Evolutionary conservation across 352 stramenopile genomes (phyloP).

Genomic region (Thraustotheca clavata): DNA sequence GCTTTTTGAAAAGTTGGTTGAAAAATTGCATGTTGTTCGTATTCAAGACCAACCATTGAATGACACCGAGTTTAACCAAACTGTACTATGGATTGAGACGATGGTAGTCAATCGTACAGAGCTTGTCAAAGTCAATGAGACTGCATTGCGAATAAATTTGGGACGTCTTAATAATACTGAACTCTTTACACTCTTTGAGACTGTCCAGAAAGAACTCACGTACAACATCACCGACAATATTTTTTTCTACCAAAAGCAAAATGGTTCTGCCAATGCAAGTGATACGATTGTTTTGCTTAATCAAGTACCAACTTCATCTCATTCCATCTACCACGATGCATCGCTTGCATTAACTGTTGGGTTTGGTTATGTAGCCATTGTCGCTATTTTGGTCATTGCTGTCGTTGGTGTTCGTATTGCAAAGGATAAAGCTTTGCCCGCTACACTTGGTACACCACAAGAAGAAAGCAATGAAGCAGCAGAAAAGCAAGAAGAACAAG

Average conservation of each 20-base stretch:
- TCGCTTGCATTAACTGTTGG: not conserved
- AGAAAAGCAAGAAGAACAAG: not conserved
- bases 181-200: not conserved
- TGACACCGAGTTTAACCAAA: constrained; percentile 7
- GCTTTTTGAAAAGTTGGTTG: constrained; percentile 3
- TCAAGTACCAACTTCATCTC: not conserved
- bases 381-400: not conserved
- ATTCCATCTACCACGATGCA: no score
- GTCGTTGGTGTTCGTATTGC: not conserved
- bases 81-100: constrained; percentile 7
- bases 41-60: not conserved
- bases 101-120: not conserved
- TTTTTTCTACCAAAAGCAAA: not conserved
- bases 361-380: not conserved
- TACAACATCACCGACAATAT: not conserved
- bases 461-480: not conserved
- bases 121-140: not conserved
- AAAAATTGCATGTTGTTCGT: not conserved
- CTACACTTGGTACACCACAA: not conserved
- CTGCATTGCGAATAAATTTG: not conserved
- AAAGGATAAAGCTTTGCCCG: not conserved
- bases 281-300: not conserved
- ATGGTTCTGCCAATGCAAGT: not conserved
- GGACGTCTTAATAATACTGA: not conserved
- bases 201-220: not conserved